Evolutionary conservation across 2,329 filamentous ascomycete genomes (phyloP).

Genomic region (Trichoderma atrobrunneum): DNA sequence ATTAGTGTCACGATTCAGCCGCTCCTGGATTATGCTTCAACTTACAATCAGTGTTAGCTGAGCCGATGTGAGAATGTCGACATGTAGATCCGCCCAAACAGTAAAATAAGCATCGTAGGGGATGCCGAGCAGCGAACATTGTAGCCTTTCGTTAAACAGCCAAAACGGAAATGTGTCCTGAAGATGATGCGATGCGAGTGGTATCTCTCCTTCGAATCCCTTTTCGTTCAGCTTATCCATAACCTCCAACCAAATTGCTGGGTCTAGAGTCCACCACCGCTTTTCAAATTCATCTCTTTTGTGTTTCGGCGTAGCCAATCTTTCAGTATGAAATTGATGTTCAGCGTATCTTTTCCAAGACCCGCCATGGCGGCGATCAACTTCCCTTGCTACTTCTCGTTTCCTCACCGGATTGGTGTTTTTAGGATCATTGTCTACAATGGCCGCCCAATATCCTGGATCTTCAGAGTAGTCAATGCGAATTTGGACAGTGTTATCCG

Average conservation of each 20-base stretch:
- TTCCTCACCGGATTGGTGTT: background rate
- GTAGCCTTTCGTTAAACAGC: background rate
- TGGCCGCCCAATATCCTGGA: background rate
- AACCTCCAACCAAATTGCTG: background rate
- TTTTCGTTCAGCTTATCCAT: background rate
- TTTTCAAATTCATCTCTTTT: background rate
- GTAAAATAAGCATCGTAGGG: background rate
- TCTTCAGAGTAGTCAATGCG: background rate
- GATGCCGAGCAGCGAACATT: background rate
- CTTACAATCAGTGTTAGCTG: background rate
- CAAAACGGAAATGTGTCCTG: background rate
- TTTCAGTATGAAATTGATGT: background rate
- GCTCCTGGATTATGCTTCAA: background rate
- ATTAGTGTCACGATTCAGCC: background rate
- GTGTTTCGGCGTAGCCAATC: background rate
- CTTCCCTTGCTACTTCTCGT: background rate
- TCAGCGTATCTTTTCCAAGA: background rate
- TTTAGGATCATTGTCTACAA: background rate
- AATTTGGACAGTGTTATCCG: background rate
- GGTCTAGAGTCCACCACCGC: background rate
- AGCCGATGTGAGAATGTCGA: background rate
- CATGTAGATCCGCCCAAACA: background rate
- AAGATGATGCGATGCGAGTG: background rate
- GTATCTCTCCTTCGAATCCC: background rate
- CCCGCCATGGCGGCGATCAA: background rate